A percentile compares a stretch with the other conserved stretches of the same genome.
These are phyloP conservation scores for Acer negundo DNA, from an alignment of 345 rosid genomes.

Conservation along the genomic window DNA sequence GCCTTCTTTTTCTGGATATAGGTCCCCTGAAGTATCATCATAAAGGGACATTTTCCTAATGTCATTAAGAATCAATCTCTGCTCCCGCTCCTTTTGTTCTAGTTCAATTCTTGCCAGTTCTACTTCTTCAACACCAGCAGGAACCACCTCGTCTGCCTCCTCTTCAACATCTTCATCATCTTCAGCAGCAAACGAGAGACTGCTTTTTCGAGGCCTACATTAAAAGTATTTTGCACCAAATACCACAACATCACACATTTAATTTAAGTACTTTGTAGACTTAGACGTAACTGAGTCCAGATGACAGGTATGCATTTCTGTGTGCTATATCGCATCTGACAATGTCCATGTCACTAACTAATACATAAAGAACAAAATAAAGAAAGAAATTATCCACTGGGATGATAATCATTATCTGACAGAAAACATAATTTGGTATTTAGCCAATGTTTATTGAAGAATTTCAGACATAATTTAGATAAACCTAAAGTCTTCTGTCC, in stretches of 20 bases:
- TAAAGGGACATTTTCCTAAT: slow-evolving; percentile 67
- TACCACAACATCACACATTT: neutral
- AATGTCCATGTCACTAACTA: slow-evolving; percentile 14
- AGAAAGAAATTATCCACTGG: neutral
- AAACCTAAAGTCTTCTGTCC: slow-evolving; percentile 5
- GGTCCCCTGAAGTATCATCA: slow-evolving; percentile 58
- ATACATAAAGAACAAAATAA: neutral
- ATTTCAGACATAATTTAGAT: slow-evolving; percentile 5
- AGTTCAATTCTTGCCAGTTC: slow-evolving; percentile 90
- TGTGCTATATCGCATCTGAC: neutral
- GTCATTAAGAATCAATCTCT: slow-evolving; percentile 75
- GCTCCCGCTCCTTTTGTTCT: slow-evolving; percentile 74
- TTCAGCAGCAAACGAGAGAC: slow-evolving; percentile 83
- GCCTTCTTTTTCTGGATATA: slow-evolving; percentile 31
- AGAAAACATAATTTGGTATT: neutral
- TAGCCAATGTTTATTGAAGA: neutral
- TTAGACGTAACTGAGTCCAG: slow-evolving; percentile 17
- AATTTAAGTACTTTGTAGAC: slow-evolving; percentile 5
- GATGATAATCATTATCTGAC: neutral
- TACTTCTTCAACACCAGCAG: slow-evolving; percentile 96
- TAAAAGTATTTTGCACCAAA: slow-evolving; percentile 24
- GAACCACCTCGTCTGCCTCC: slow-evolving; percentile 97
- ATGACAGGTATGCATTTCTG: slow-evolving; percentile 8
- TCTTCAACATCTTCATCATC: slow-evolving; percentile 97
- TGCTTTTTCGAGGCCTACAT: slow-evolving; percentile 89